Conservation (phyloP, 768 basidiomycete species). For the Saitozyma podzolica region DNA sequence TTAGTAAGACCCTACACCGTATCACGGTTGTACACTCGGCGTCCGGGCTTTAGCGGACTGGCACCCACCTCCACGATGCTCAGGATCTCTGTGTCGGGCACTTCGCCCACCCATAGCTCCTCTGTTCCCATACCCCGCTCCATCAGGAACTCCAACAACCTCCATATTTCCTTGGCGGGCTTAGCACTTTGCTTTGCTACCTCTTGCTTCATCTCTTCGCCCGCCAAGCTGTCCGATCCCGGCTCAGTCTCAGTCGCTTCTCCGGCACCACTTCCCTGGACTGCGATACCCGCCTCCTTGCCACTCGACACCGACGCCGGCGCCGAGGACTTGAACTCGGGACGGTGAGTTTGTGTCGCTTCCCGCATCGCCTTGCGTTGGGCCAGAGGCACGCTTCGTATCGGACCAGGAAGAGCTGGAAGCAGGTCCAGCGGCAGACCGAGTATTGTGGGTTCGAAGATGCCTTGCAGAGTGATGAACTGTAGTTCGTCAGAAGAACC, state of each 20-base stretch:
- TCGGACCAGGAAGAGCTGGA: constrained; percentile 15
- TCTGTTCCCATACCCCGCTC: constrained; percentile 12
- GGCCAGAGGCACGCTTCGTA: constrained; percentile 12
- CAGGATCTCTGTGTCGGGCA: constrained; percentile 5
- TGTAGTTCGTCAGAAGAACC: constrained; percentile 5
- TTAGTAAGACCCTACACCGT: not conserved
- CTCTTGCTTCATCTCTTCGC: no score
- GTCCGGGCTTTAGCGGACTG: not conserved
- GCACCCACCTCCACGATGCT: constrained; percentile 32
- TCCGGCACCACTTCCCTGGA: no score
- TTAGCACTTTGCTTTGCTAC: constrained; percentile 1
- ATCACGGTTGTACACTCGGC: no score
- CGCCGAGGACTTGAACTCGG: no score
- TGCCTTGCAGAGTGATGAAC: constrained; percentile 40
- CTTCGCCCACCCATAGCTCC: constrained; percentile 17
- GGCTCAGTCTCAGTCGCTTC: not conserved
- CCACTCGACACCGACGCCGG: no score
- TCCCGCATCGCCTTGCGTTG: constrained; percentile 16
- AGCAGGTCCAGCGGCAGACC: constrained; percentile 28
- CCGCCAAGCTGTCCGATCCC: not conserved
- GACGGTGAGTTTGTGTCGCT: no score
- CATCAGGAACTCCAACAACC: constrained; percentile 40
- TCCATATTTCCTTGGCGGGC: constrained; percentile 36
- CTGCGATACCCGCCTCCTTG: constrained; percentile 1
- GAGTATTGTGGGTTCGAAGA: constrained; percentile 25